Evolutionary conservation across 192 early-diverging fungal species (phyloP).

Genomic region (Coemansia sp.): DNA sequence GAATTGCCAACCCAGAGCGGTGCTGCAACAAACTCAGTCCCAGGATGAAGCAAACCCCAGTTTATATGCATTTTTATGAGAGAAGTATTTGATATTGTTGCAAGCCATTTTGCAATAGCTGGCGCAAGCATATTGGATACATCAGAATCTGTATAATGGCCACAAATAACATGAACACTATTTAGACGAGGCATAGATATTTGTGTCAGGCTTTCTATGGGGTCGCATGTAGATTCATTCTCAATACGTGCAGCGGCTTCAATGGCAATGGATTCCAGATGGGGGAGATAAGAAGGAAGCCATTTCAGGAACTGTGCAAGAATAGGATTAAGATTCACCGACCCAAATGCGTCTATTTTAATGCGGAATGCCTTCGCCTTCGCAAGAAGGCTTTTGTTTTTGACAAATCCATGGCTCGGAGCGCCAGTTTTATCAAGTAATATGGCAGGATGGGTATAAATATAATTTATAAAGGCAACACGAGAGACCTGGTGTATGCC

Average conservation of each 20-base stretch:
- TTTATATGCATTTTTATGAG: neutral
- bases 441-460: constrained; percentile 4
- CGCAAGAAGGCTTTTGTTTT: constrained; percentile 6
- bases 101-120: neutral
- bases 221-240: neutral
- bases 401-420: neutral
- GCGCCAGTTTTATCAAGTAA: neutral
- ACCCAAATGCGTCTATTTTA: constrained; percentile 3
- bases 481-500: constrained; percentile 1
- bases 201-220: too few relatives aligned
- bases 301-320: neutral
- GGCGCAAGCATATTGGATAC: neutral
- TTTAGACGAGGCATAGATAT: constrained; percentile 7
- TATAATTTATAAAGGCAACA: neutral
- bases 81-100: neutral
- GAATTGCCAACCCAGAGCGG: constrained; percentile 4
- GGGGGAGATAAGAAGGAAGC: constrained; percentile 1
- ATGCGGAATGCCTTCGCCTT: constrained; percentile 4
- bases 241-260: neutral
- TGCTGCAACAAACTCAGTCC: neutral
- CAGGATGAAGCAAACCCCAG: neutral
- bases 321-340: neutral
- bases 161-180: constrained; percentile 5
- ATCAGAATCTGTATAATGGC: neutral
- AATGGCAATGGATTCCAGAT: constrained; percentile 7